These are phyloP conservation scores for Globisporangium paddicum DNA, from an alignment of 352 stramenopile genomes.

Conservation along the genomic window DNA sequence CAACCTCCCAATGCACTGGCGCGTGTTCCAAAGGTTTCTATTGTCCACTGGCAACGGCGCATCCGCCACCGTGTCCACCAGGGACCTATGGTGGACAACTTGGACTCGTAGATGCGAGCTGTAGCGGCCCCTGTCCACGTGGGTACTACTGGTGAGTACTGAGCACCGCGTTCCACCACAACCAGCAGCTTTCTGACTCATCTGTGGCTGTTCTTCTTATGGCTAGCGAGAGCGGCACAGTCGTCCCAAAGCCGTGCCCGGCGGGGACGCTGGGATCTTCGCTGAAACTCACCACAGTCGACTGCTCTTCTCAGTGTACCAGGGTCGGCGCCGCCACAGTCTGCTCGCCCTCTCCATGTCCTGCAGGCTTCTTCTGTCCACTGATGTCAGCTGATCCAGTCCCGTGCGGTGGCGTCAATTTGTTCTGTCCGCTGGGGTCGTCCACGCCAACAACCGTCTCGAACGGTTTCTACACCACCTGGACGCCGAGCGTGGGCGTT, in stretches of 20 bases:
- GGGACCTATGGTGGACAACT: slow-evolving; percentile 36
- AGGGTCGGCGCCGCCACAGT: slow-evolving; percentile 8
- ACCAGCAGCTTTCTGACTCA: neutral
- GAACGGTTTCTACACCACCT: slow-evolving; percentile 57
- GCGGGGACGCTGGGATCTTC: slow-evolving; percentile 34
- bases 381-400: slow-evolving; percentile 23
- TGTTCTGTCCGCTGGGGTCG: slow-evolving; percentile 55
- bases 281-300: slow-evolving; percentile 32
- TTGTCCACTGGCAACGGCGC: slow-evolving; percentile 39
- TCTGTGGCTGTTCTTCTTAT: neutral
- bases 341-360: slow-evolving; percentile 48
- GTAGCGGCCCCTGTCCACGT: slow-evolving; percentile 43
- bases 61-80: slow-evolving; percentile 42
- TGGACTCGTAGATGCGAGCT: slow-evolving; percentile 30
- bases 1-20: slow-evolving; percentile 27
- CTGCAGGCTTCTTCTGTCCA: slow-evolving; percentile 53
- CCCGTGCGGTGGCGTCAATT: slow-evolving; percentile 28
- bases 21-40: slow-evolving; percentile 49
- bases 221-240: slow-evolving; percentile 27
- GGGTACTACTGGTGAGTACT: slow-evolving; percentile 48
- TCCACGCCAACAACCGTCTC: slow-evolving; percentile 25
- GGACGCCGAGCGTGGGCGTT: slow-evolving; percentile 16
- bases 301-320: slow-evolving; percentile 44
- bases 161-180: too few species aligned
- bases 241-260: slow-evolving; percentile 37